phyloP scores from a whole-genome alignment of 2,329 filamentous ascomycete genomes.

The Cadophora luteo-olivacea region DNA sequence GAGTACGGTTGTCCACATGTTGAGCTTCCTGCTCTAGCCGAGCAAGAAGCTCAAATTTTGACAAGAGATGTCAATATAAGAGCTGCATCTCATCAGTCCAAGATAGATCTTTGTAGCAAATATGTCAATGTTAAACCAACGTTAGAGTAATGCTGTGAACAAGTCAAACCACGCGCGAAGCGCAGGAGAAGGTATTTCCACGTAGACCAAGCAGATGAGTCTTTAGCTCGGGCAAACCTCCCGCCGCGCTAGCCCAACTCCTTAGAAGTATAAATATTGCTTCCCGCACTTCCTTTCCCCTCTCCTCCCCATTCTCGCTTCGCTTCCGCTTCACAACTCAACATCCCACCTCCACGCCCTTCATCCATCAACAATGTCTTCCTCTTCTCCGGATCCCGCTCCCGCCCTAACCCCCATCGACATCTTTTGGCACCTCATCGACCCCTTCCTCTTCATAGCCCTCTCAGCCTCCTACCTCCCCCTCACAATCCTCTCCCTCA shows the following conservation, averaged over 20 bases:
- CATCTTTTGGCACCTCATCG: slow-evolving; percentile 38
- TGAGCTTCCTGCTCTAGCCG: not conserved
- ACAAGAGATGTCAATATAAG: not conserved
- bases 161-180: not conserved
- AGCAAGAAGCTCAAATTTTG: not conserved
- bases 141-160: not conserved
- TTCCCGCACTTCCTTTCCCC: not conserved
- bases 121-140: no score
- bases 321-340: not conserved
- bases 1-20: not conserved
- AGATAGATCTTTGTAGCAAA: no score
- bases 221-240: not conserved
- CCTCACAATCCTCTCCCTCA: slow-evolving; percentile 53
- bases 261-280: not conserved
- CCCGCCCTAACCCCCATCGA: slow-evolving; percentile 23
- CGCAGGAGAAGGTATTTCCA: not conserved
- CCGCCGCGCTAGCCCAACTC: not conserved
- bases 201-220: not conserved
- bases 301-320: not conserved
- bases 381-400: not conserved
- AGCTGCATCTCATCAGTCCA: not conserved
- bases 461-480: slow-evolving; percentile 58
- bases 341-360: not conserved
- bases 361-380: not conserved
- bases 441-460: slow-evolving; percentile 61